Evolutionary conservation across 805 yeast genomes (phyloP).

Genomic region (Metschnikowia continentalis): DNA sequence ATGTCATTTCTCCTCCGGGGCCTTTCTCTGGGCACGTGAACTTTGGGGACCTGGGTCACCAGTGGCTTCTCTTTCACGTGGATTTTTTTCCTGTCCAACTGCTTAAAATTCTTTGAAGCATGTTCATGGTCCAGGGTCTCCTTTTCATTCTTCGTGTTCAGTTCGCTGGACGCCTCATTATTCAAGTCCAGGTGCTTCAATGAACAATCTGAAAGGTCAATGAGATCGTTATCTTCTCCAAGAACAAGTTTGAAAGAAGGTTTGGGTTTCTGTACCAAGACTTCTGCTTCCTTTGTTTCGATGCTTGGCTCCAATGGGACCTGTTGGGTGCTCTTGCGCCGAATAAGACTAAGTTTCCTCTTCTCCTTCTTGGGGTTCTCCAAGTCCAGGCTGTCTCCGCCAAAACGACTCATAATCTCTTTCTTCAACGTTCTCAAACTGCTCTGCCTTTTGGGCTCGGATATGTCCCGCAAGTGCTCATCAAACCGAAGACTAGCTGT

Average conservation of each 20-base stretch:
- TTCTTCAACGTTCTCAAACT: constrained; percentile 1
- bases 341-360: background rate
- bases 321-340: background rate
- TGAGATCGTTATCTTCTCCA: background rate
- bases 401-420: background rate
- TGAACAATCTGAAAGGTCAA: constrained; percentile 1
- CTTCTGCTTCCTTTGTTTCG: background rate
- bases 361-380: background rate
- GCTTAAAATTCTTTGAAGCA: background rate
- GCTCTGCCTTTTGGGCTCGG: background rate
- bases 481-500: constrained; percentile 5
- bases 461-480: background rate
- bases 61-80: background rate
- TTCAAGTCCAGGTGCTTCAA: no score
- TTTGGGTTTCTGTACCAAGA: background rate
- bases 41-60: background rate
- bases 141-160: background rate
- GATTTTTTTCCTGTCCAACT: background rate
- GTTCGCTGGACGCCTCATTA: background rate
- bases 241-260: background rate
- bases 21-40: background rate
- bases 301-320: background rate
- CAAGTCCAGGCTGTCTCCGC: background rate
- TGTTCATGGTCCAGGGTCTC: background rate
- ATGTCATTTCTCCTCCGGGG: background rate